Percentiles rank a stretch among this genome's conserved stretches.
These are phyloP conservation scores for Russula lepida DNA, from an alignment of 768 basidiomycete species.

Conservation along the genomic window DNA sequence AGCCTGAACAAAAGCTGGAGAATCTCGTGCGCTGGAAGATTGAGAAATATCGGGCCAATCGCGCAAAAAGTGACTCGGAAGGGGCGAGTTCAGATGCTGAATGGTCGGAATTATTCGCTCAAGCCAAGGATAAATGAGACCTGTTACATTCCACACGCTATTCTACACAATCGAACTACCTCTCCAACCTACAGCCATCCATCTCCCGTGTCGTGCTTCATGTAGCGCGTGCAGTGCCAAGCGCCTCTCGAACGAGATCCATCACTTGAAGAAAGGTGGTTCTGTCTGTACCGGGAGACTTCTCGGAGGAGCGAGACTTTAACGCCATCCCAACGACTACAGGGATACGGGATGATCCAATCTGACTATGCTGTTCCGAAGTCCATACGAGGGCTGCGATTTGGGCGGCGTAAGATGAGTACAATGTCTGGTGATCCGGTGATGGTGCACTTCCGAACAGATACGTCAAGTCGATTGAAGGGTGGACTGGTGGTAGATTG, in stretches of 20 bases:
- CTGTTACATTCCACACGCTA: background rate
- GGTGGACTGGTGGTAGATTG: conserved; percentile 49
- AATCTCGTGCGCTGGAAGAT: conserved; percentile 63
- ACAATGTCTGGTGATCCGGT: conserved; percentile 57
- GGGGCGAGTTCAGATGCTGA: conserved; percentile 20
- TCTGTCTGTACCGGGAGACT: conserved; percentile 43
- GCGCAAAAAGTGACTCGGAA: conserved; percentile 11
- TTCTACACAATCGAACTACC: background rate
- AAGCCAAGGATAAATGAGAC: conserved; percentile 10
- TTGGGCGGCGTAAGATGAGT: conserved; percentile 79
- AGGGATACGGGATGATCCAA: conserved; percentile 19
- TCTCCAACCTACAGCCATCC: background rate
- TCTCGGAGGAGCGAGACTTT: conserved; percentile 59
- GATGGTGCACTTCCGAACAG: conserved; percentile 71
- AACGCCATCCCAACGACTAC: conserved; percentile 29
- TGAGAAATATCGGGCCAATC: conserved; percentile 30
- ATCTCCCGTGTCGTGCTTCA: background rate
- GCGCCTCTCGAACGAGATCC: conserved; percentile 33
- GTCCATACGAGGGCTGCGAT: conserved; percentile 81
- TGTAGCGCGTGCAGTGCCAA: conserved; percentile 1
- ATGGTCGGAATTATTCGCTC: conserved; percentile 5
- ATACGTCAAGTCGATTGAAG: conserved; percentile 67
- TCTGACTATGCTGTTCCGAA: conserved; percentile 33
- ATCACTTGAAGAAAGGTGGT: conserved; percentile 36
- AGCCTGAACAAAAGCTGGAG: conserved; percentile 45